phyloP scores from a whole-genome alignment of 2,329 filamentous ascomycete species.

The Microascus cirrosus region DNA sequence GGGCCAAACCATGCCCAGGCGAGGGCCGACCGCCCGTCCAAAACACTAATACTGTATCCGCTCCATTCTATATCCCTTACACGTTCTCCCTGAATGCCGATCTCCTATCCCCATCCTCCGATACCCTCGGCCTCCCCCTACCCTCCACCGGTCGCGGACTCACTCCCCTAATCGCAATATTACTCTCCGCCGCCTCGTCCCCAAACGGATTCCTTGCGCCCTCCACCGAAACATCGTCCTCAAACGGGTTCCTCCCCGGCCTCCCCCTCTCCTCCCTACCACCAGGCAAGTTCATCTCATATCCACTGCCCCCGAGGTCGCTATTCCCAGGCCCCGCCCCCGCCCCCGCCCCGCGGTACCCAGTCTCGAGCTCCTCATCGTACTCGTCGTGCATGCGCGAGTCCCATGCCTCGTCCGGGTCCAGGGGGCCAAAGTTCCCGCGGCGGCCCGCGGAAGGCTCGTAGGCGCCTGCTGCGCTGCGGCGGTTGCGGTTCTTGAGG shows the following conservation, averaged over 20 bases:
- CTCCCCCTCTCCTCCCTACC: conserved; percentile 27
- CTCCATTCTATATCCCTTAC: too few relatives aligned
- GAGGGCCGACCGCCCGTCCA: neutral
- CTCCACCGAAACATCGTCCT: conserved; percentile 2
- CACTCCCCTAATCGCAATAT: conserved; percentile 54
- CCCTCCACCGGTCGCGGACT: conserved; percentile 64
- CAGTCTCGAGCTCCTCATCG: conserved; percentile 28
- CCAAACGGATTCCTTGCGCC: conserved; percentile 52
- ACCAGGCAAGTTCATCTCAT: conserved; percentile 36
- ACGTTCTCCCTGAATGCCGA: conserved; percentile 63
- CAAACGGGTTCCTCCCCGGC: conserved; percentile 1
- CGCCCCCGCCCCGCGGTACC: conserved; percentile 15
- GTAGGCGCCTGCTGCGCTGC: conserved; percentile 60
- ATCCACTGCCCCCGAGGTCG: conserved; percentile 26
- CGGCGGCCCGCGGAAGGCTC: conserved; percentile 35
- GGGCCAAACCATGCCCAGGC: neutral
- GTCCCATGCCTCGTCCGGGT: conserved; percentile 83
- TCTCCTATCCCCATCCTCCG: conserved; percentile 31
- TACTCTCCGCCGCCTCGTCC: conserved; percentile 48
- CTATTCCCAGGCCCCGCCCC: neutral
- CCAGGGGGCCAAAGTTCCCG: conserved; percentile 54
- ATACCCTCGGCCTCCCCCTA: conserved; percentile 16
- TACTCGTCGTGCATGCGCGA: conserved; percentile 58
- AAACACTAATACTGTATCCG: neutral
- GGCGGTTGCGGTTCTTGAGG: conserved; percentile 54